Evolutionary conservation across 352 stramenopile genomes (phyloP).

Genomic region (Elongisporangium undulatum): DNA sequence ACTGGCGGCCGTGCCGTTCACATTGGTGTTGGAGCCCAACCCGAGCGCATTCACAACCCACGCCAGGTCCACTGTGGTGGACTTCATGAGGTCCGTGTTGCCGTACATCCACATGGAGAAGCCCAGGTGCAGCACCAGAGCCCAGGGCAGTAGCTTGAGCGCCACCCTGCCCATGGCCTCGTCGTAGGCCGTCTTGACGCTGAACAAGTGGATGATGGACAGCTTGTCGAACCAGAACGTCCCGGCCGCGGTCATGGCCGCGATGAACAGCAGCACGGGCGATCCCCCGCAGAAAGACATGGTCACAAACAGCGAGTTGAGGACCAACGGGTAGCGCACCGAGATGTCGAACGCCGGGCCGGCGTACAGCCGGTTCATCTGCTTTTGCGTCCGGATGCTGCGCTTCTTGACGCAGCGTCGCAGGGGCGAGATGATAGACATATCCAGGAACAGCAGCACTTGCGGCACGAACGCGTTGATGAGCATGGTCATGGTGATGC

Average conservation of each 20-base stretch:
- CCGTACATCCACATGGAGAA: constrained; percentile 87
- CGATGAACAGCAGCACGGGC: constrained; percentile 76
- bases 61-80: constrained; percentile 39
- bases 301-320: constrained; percentile 85
- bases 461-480: constrained; percentile 78
- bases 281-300: constrained; percentile 79
- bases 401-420: constrained; percentile 29
- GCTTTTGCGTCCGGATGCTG: constrained; percentile 55
- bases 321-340: constrained; percentile 74
- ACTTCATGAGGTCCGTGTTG: constrained; percentile 61
- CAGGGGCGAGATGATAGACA: constrained; percentile 55
- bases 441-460: constrained; percentile 45
- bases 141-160: constrained; percentile 59
- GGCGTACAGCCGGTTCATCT: constrained; percentile 78
- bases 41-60: constrained; percentile 34
- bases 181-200: constrained; percentile 77
- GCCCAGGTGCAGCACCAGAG: constrained; percentile 55
- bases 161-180: constrained; percentile 64
- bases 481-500: constrained; percentile 84
- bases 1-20: constrained; percentile 15
- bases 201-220: constrained; percentile 68
- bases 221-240: constrained; percentile 86
- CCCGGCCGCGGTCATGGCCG: constrained; percentile 40
- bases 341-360: constrained; percentile 72
- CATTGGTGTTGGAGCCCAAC: constrained; percentile 19